Conservation (phyloP, 2,329 filamentous ascomycete genomes). For the Pseudocercospora fijiensis region DNA sequence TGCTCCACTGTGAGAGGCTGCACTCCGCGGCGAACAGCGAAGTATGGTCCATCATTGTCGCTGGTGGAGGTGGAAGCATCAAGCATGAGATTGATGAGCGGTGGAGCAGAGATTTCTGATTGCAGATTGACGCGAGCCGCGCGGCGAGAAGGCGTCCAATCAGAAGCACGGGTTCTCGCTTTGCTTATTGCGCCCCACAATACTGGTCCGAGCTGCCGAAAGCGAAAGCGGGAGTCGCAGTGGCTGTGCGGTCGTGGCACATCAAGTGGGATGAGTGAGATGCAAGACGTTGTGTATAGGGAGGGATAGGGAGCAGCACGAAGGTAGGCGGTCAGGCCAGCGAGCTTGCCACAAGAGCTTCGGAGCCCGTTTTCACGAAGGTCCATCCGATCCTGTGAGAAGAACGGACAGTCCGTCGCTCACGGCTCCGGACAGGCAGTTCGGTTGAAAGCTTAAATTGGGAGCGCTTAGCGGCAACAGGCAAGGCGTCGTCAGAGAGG, state of each 20-base stretch:
- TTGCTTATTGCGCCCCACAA: slow-evolving; percentile 9
- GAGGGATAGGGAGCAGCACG: neutral
- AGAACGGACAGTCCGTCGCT: neutral
- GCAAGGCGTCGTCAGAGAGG: slow-evolving; percentile 7
- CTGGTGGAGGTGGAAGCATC: slow-evolving; percentile 3
- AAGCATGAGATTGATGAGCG: too few species aligned
- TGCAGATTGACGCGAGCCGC: slow-evolving; percentile 19
- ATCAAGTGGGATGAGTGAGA: neutral
- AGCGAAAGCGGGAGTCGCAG: slow-evolving; percentile 18
- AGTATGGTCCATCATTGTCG: neutral
- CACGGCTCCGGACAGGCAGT: slow-evolving; percentile 1
- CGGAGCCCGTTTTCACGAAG: neutral
- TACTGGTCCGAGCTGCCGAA: slow-evolving; percentile 16
- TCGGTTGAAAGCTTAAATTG: slow-evolving; percentile 11
- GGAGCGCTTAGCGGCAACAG: slow-evolving; percentile 19
- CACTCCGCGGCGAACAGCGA: slow-evolving; percentile 16
- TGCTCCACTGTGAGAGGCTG: slow-evolving; percentile 4
- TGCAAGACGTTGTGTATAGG: slow-evolving; percentile 4
- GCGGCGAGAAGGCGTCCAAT: slow-evolving; percentile 19
- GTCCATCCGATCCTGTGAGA: neutral
- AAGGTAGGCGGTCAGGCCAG: slow-evolving; percentile 1
- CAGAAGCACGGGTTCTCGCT: slow-evolving; percentile 8
- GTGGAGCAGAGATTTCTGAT: slow-evolving; percentile 21
- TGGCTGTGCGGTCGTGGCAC: slow-evolving; percentile 11
- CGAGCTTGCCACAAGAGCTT: neutral